These are phyloP conservation scores for Acidiella bohemica DNA, from an alignment of 495 filamentous ascomycete genomes.

Conservation along the genomic window DNA sequence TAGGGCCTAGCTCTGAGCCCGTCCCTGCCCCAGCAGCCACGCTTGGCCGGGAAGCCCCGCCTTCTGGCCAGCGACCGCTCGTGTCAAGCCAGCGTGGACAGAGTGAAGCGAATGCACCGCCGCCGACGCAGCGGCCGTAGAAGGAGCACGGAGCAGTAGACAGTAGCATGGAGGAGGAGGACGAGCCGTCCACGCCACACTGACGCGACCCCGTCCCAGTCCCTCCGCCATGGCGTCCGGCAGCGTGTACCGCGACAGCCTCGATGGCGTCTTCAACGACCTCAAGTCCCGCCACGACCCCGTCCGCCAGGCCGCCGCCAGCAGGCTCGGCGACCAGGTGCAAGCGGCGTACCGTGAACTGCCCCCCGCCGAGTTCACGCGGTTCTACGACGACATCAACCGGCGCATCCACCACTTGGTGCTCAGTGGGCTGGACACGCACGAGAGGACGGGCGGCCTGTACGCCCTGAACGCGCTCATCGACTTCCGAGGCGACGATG, in stretches of 20 bases:
- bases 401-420: slow-evolving; percentile 60
- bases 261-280: slow-evolving; percentile 18
- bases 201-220: too few relatives aligned
- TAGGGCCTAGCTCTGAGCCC: too few relatives aligned
- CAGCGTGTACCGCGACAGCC: slow-evolving; percentile 12
- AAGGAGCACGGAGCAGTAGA: too few relatives aligned
- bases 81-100: too few relatives aligned
- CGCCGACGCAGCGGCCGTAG: too few relatives aligned
- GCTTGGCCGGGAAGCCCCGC: too few relatives aligned
- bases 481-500: slow-evolving; percentile 90
- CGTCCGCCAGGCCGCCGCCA: slow-evolving; percentile 11
- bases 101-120: too few relatives aligned
- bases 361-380: slow-evolving; percentile 57
- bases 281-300: slow-evolving; percentile 14
- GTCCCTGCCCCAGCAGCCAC: too few relatives aligned
- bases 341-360: slow-evolving; percentile 39
- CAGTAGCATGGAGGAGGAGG: slow-evolving; percentile 9
- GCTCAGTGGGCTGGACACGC: slow-evolving; percentile 65
- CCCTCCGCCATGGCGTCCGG: too few relatives aligned
- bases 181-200: background rate
- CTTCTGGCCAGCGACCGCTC: too few relatives aligned
- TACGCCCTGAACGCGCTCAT: slow-evolving; percentile 84
- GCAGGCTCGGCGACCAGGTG: slow-evolving; percentile 16
- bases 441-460: slow-evolving; percentile 80
- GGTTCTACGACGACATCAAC: slow-evolving; percentile 69